Conservation (phyloP, 176 grass and related monocot genomes). For the Oryza glumipatula region DNA sequence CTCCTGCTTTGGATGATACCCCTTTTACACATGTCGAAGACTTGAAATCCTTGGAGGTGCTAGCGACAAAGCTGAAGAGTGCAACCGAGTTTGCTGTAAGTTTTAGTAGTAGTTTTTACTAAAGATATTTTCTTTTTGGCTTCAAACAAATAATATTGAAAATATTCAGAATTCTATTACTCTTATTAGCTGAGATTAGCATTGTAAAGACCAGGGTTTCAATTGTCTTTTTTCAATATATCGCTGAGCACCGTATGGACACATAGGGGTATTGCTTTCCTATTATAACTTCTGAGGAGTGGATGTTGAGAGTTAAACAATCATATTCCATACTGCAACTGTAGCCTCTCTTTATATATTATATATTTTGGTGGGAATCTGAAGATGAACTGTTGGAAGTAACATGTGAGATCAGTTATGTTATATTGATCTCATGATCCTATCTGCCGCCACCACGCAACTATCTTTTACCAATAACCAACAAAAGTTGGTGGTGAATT, state of each 20-base stretch:
- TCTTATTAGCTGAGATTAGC: background rate
- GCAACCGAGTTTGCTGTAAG: conserved; percentile 93
- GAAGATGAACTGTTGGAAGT: background rate
- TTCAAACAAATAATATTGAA: conserved; percentile 6
- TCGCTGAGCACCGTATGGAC: background rate
- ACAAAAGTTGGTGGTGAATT: background rate
- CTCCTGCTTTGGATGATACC: conserved; percentile 63
- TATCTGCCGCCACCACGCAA: background rate
- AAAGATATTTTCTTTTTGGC: conserved; percentile 13
- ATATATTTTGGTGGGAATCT: background rate
- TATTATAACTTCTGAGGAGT: conserved; percentile 22
- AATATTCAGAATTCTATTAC: conserved; percentile 25
- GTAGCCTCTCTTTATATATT: conserved; percentile 2
- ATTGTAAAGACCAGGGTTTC: conserved; percentile 11
- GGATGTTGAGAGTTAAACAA: background rate
- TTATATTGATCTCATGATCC: conserved; percentile 8
- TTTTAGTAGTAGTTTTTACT: conserved; percentile 14
- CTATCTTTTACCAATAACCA: background rate
- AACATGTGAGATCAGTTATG: background rate
- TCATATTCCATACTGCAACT: conserved; percentile 1
- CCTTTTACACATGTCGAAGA: conserved; percentile 85
- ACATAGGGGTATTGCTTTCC: background rate
- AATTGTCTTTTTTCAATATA: background rate
- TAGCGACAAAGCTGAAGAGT: conserved; percentile 70
- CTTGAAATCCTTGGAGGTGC: conserved; percentile 68